Evolutionary conservation across 106 monocot species (phyloP), one percentile per base, ranked within the genome.

Genomic region (Gastrodia elata): DNA sequence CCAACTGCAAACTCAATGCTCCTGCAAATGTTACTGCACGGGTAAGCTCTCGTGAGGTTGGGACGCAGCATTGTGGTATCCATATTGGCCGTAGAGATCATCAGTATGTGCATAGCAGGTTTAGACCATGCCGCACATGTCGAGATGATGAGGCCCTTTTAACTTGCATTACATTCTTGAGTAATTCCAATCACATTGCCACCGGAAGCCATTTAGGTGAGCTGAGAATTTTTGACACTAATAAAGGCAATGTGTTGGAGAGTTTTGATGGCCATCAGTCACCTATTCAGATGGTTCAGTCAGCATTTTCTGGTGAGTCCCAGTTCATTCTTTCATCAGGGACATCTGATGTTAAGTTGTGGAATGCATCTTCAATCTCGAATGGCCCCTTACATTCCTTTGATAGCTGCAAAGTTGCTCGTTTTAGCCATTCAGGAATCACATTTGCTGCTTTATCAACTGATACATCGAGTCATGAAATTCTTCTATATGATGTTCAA

Each of bases 101-200:
- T 20, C 98, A 98, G 65, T 88, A 91, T 77, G 85, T 98, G 22
- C 93, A 98, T 73, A 98, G 98, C 79, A 84, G 98, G 58, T 98
- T 91, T 74, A 93, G 81, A 76, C 91, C 84, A 70, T 91, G 77
- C 68, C 93, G 98, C 14, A 88, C 82, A 67, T 98, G 93, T 67
- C 80, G 98, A 58, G 93, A 91, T 79, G 93, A 98, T 70, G 68
- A 74, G 46, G 79, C 93, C 39, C 84, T 92, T 64, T 75, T 98
- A 59, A 87, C 93, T 14, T 93, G 93, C 73, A 76, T 93, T 69
- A 80, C 83, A 26, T 98, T 98, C 78, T 78, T 98, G 71, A 91
- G 93, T 20, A 84, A 84, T 68, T 73, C 87, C 11, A 82, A 82
- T 34, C 85, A 80, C 15, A 87, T 98, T 80, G 90, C 81, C 36